These are phyloP conservation scores for Botrytis deweyae DNA, from an alignment of 2,329 filamentous ascomycete genomes.

Conservation along the genomic window DNA sequence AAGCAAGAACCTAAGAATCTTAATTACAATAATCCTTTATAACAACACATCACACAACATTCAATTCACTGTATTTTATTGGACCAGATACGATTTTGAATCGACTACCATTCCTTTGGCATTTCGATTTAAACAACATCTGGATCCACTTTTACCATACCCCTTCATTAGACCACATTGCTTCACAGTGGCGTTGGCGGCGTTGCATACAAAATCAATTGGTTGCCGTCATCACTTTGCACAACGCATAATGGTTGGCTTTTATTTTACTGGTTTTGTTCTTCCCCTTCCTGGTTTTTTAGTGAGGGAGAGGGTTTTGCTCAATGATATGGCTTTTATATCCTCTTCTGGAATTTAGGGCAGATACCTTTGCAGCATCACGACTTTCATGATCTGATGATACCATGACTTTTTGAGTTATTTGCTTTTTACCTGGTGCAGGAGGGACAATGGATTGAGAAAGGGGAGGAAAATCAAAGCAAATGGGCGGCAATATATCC, in stretches of 20 bases:
- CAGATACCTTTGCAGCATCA: slow-evolving; percentile 18
- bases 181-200: slow-evolving; percentile 26
- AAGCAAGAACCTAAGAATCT: slow-evolving; percentile 31
- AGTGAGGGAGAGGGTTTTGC: slow-evolving; percentile 17
- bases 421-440: not conserved
- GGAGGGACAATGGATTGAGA: not conserved
- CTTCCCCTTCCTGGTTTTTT: slow-evolving; percentile 10
- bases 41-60: slow-evolving; percentile 23
- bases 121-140: slow-evolving; percentile 31
- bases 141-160: slow-evolving; percentile 30
- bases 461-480: slow-evolving; percentile 6
- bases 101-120: slow-evolving; percentile 30
- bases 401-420: slow-evolving; percentile 11
- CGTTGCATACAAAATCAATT: slow-evolving; percentile 27
- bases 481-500: not conserved
- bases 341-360: slow-evolving; percentile 11
- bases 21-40: not conserved
- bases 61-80: slow-evolving; percentile 40
- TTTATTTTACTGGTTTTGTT: slow-evolving; percentile 18
- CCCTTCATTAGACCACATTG: slow-evolving; percentile 30
- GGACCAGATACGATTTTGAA: slow-evolving; percentile 31
- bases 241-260: slow-evolving; percentile 20
- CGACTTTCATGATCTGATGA: slow-evolving; percentile 23
- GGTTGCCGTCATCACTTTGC: slow-evolving; percentile 22
- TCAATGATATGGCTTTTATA: slow-evolving; percentile 11